A percentile compares a stretch with the other conserved stretches of the same genome.
These are phyloP conservation scores for Pluteus cervinus DNA, from an alignment of 768 basidiomycete genomes.

Conservation along the genomic window DNA sequence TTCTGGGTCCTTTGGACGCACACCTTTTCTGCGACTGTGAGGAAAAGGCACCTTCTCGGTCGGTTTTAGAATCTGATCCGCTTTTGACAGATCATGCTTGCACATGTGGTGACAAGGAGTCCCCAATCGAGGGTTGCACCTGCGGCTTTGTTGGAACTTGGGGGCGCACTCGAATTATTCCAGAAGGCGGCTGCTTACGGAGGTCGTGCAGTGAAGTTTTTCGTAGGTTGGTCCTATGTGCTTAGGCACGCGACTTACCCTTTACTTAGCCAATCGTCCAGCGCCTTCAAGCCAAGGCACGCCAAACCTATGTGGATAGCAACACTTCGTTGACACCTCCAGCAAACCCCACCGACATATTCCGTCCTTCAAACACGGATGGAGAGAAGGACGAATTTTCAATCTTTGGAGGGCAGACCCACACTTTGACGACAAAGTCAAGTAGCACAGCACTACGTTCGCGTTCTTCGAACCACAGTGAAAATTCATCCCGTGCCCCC, in stretches of 20 bases:
- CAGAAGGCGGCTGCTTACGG: constrained; percentile 55
- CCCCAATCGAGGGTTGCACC: constrained; percentile 62
- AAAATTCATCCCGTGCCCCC: constrained; percentile 17
- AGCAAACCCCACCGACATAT: constrained; percentile 50
- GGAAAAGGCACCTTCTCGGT: constrained; percentile 11
- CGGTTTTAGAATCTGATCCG: background rate
- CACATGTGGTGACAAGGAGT: constrained; percentile 70
- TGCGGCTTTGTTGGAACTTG: constrained; percentile 63
- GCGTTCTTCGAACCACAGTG: constrained; percentile 2
- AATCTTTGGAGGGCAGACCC: constrained; percentile 73
- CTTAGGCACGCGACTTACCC: background rate
- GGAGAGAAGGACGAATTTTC: constrained; percentile 63
- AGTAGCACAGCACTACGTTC: constrained; percentile 10
- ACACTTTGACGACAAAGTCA: constrained; percentile 50
- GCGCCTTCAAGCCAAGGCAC: constrained; percentile 57
- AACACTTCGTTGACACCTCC: constrained; percentile 41
- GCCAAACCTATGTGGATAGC: constrained; percentile 41
- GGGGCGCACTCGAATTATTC: constrained; percentile 58
- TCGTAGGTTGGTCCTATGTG: constrained; percentile 32
- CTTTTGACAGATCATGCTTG: constrained; percentile 57
- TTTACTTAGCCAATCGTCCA: constrained; percentile 48
- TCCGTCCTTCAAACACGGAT: constrained; percentile 38
- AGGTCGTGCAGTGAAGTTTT: constrained; percentile 64
- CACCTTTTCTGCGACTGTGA: constrained; percentile 58
- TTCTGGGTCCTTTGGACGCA: constrained; percentile 76